Evolutionary conservation across 202 grass and related monocot genomes (phyloP), one percentile per base, ranked within the genome.

Genomic region (Eragrostis tef): DNA sequence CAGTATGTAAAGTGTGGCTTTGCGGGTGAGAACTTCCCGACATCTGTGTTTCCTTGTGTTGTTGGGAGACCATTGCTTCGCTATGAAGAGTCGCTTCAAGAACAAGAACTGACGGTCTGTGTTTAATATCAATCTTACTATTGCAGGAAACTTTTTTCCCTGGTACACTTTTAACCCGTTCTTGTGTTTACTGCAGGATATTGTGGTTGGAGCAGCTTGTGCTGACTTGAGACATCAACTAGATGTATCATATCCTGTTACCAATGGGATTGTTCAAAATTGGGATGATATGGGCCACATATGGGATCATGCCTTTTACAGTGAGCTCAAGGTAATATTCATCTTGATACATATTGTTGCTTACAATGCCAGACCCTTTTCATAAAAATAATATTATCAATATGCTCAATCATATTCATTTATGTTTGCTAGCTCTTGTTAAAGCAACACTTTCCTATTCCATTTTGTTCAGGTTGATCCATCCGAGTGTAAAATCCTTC

Each of bases 221-320:
- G 96, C 92, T 67, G 92, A 98, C 71, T 67, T 95, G 86, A 94
- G 92, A 64, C 96, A 98, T 75, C 96, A 95, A 81, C 84, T 98
- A 74, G 92, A 98, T 83, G 91, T 98, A 76, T 95, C 95, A 47
- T 98, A 95, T 91, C 95, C 90, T 77, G 92, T 98, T 34, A 90
- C 66, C 58, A 98, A 98, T 85, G 95, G 92, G 34, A 98, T 98
- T 87, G 90, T 94, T 69, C 95, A 98, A 79, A 98, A 94, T 79
- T 98, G 95, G 95, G 95, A 98, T 57, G 95, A 98, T 71, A 98
- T 98, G 92, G 88, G 90, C 64, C 95, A 98, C 88, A 86, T 98
- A 79, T 98, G 95, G 92, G 90, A 98, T 88, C 83, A 98, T 91
- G 92, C 95, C 66, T 98, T 98, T 75, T 91, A 89, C 70, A 98